Base-by-base conservation (phyloP, 2,329 filamentous ascomycete species). In the Pseudocercospora ulei region DNA sequence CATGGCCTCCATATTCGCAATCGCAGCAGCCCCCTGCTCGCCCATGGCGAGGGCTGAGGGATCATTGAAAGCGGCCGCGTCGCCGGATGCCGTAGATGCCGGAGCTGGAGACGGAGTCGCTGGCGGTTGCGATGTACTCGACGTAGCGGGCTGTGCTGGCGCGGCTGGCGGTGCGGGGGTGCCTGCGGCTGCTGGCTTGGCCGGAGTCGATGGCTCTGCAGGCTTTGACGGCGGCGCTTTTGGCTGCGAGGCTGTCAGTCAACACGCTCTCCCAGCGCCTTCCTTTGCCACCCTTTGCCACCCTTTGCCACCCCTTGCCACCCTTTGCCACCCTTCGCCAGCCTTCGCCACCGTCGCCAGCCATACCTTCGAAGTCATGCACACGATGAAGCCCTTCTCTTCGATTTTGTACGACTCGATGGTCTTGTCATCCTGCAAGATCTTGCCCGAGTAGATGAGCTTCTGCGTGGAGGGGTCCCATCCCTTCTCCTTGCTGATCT, bases 361-460 rank as follows among this genome's bases (percentile, higher is more conserved):
- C 6, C 13, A 26, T 38, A 93, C 87, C 82, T 96, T 96, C 61
- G 84, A 85, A 56, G 93, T 80, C 78, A 98, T 94, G 69, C 90
- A 98, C 45, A 98, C 90, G 56, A 98, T 86, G 63, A 96, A 98
- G 23, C 90, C 90, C 73, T 96, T 98, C 74, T 96, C 90, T 66
- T 98, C 88, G 49, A 98, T 96, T 67, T 85, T 94, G 71, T 96
- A 96, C 25, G 83, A 87, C 64, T 86, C 85, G 54, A 98, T 82
- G 2, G 87, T 94, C 60, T 95, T 90, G 47, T 86, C 85, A 80
- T 98, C 88, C 66, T 95, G 88, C 51, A 98, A 71, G 55, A 98
- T 96, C 71, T 98, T 98, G 69, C 90, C 90, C 42, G 90, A 95
- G 66, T 96, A 96, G 66, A 98, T 98, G 59, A 98, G 78, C 72